Conservation (phyloP, 1,139 yeast genomes). For the Petasospora fabianii region DNA sequence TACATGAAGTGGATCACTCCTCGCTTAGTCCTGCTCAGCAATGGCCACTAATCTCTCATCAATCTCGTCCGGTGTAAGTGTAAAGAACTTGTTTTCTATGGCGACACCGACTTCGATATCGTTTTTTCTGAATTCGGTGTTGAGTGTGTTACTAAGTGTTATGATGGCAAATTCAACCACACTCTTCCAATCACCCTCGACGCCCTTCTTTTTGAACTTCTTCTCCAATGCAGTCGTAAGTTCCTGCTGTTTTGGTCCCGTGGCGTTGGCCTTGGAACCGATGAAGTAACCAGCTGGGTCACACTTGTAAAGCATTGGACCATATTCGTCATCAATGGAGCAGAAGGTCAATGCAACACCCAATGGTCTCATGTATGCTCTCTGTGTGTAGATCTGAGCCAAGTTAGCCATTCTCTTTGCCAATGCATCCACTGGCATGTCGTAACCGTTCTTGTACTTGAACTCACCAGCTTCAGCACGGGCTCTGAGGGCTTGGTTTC, state of each 20-base stretch:
- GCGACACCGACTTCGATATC: conserved; percentile 95
- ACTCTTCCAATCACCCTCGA: conserved; percentile 82
- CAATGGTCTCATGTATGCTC: conserved; percentile 98
- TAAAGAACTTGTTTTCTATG: conserved; percentile 63
- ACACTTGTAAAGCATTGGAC: conserved; percentile 88
- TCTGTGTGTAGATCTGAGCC: conserved; percentile 92
- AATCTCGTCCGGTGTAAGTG: conserved; percentile 77
- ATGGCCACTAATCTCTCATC: conserved; percentile 91
- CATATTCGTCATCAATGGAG: conserved; percentile 81
- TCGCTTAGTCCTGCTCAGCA: conserved; percentile 83
- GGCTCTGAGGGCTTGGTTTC: conserved; percentile 87
- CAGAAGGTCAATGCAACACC: conserved; percentile 91
- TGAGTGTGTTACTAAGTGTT: conserved; percentile 78
- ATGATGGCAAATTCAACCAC: conserved; percentile 89
- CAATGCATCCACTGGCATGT: conserved; percentile 91
- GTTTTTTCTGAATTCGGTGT: conserved; percentile 89
- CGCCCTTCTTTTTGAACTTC: conserved; percentile 71
- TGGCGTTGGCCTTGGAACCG: conserved; percentile 88
- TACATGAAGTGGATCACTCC: neutral
- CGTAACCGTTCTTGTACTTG: conserved; percentile 91
- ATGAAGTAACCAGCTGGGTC: conserved; percentile 98
- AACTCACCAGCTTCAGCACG: conserved; percentile 93
- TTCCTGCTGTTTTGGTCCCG: conserved; percentile 98
- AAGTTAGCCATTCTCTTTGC: conserved; percentile 95
- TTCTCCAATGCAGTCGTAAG: conserved; percentile 88